A percentile compares a stretch with the other conserved stretches of the same genome.
These are phyloP conservation scores for Cardamine resedifolia DNA, from an alignment of 345 rosid genomes.

Conservation along the genomic window DNA sequence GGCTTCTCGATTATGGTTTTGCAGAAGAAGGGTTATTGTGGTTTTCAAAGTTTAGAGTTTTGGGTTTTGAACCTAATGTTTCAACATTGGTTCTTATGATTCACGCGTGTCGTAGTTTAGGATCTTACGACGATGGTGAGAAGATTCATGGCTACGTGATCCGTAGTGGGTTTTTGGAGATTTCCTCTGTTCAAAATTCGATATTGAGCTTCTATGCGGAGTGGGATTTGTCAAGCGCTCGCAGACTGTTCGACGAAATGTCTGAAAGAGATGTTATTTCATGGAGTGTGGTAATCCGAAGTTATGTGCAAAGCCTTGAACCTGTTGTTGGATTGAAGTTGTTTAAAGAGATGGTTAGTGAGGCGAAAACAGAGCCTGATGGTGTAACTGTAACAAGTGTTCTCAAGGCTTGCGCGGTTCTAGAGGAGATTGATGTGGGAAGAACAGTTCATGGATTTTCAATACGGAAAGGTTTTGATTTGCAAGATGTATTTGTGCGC, in stretches of 20 bases:
- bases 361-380: constrained; percentile 48
- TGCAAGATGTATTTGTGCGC: constrained; percentile 47
- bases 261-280: constrained; percentile 58
- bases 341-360: constrained; percentile 53
- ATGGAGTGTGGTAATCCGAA: constrained; percentile 63
- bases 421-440: constrained; percentile 43
- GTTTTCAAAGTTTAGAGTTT: constrained; percentile 52
- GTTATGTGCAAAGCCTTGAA: constrained; percentile 48
- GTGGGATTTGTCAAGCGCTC: constrained; percentile 40
- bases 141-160: constrained; percentile 50
- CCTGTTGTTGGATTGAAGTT: constrained; percentile 44
- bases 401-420: constrained; percentile 56
- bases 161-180: constrained; percentile 48
- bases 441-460: constrained; percentile 54
- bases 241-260: constrained; percentile 72
- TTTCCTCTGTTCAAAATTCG: constrained; percentile 58
- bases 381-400: constrained; percentile 47
- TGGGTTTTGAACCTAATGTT: constrained; percentile 55
- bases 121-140: constrained; percentile 27
- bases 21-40: constrained; percentile 47
- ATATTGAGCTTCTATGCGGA: constrained; percentile 43
- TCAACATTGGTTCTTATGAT: constrained; percentile 61
- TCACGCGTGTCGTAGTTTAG: constrained; percentile 43
- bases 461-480: constrained; percentile 46
- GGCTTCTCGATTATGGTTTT: constrained; percentile 48